Evolutionary conservation across 1,139 yeast genomes (phyloP).

Genomic region (Geotrichum aggregatum): DNA sequence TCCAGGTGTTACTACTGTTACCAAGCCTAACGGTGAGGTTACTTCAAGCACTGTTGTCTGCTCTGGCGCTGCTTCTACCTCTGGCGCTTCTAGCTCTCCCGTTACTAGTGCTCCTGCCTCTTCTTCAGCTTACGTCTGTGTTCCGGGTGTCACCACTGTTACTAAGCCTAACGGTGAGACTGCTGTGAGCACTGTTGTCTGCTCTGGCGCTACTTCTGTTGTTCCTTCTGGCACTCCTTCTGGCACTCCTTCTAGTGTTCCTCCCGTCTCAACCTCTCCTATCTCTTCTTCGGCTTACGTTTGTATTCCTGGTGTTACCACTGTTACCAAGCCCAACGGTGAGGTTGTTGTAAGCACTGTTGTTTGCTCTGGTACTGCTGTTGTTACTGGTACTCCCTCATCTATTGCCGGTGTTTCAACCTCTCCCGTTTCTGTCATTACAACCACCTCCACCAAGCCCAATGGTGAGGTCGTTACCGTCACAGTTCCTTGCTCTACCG

Average conservation of each 20-base stretch:
- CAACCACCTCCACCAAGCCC: not conserved
- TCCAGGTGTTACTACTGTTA: slow-evolving; percentile 7
- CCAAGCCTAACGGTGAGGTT: not conserved
- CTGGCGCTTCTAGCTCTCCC: not conserved
- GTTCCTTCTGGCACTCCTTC: not conserved
- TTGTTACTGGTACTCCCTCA: not conserved
- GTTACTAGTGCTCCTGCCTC: too few relatives aligned
- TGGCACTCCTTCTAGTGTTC: not conserved
- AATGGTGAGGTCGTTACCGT: not conserved
- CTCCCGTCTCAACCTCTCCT: not conserved
- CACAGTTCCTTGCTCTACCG: not conserved
- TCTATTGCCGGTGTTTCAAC: too few relatives aligned
- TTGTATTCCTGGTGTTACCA: slow-evolving; percentile 5
- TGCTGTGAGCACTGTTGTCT: slow-evolving; percentile 13
- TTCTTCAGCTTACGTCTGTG: not conserved
- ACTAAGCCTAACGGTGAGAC: slow-evolving; percentile 4
- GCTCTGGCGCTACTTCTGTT: slow-evolving; percentile 5
- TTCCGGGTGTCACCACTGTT: slow-evolving; percentile 1
- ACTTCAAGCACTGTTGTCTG: not conserved
- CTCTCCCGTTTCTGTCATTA: not conserved
- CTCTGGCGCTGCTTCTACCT: not conserved
- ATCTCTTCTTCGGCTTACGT: not conserved
- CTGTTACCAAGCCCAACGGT: slow-evolving; percentile 1
- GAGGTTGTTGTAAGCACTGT: not conserved
- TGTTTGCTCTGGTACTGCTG: slow-evolving; percentile 4